Conservation (phyloP, 1,284 basidiomycete species). For the Leccinum subspadiceum region DNA sequence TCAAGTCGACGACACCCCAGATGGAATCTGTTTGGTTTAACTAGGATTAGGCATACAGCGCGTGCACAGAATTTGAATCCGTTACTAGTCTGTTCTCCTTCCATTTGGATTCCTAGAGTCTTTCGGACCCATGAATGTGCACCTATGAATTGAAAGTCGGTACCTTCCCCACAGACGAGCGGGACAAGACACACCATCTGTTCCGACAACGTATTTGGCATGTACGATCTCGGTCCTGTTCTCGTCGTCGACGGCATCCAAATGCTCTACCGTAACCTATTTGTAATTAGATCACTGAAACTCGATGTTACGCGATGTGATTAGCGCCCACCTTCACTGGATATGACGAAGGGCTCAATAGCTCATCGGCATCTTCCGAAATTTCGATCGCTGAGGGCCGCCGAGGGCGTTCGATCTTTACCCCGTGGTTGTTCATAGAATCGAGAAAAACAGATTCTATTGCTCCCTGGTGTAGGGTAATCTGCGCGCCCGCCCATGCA, state of each 20-base stretch:
- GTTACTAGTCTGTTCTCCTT: constrained; percentile 66
- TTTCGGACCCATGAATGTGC: constrained; percentile 84
- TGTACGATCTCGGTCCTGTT: constrained; percentile 18
- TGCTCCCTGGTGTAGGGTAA: constrained; percentile 73
- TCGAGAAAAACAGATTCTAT: constrained; percentile 72
- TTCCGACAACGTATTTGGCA: constrained; percentile 63
- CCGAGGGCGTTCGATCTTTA: constrained; percentile 58
- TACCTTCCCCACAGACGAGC: background rate
- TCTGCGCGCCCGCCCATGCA: constrained; percentile 34
- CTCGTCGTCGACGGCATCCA: constrained; percentile 31
- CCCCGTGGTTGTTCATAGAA: constrained; percentile 50
- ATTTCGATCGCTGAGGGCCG: constrained; percentile 55
- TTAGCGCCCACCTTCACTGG: constrained; percentile 51
- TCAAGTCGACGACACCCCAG: constrained; percentile 77
- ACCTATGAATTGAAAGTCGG: constrained; percentile 37
- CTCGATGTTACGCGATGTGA: too few relatives aligned
- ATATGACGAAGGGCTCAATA: constrained; percentile 46
- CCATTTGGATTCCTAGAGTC: constrained; percentile 65
- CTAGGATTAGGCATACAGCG: background rate
- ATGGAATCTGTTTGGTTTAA: constrained; percentile 49
- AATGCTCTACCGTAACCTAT: constrained; percentile 43
- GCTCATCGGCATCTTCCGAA: constrained; percentile 40
- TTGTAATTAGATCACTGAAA: background rate
- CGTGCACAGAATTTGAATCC: background rate
- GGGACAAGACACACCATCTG: constrained; percentile 47